phyloP scores from a whole-genome alignment of 2,329 filamentous ascomycete species.

The Talaromyces verruculosus region DNA sequence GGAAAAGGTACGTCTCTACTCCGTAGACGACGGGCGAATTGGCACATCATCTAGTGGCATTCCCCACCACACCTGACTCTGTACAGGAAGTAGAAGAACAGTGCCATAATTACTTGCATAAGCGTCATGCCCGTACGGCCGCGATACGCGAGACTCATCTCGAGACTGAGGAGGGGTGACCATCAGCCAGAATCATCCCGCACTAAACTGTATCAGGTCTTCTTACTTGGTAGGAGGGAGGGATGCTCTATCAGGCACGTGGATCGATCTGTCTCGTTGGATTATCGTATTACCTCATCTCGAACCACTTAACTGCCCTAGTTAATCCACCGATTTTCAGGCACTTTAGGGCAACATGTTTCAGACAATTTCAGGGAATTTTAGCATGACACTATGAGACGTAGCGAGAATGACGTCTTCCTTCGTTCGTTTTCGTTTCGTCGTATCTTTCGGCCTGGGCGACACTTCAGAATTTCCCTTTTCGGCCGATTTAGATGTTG shows the following conservation, averaged over 20 bases:
- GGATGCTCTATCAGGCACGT: slow-evolving; percentile 3
- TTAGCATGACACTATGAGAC: background rate
- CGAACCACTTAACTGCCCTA: background rate
- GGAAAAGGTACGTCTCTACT: background rate
- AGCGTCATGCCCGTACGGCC: background rate
- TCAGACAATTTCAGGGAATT: slow-evolving; percentile 5
- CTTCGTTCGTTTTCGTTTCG: background rate
- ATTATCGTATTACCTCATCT: background rate
- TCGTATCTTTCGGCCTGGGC: background rate
- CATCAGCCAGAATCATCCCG: background rate
- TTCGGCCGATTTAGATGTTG: background rate
- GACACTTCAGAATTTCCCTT: slow-evolving; percentile 12
- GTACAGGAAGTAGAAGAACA: background rate
- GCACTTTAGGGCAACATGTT: background rate
- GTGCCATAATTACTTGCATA: background rate
- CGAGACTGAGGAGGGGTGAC: background rate
- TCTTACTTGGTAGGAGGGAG: no score
- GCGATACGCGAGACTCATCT: slow-evolving; percentile 2
- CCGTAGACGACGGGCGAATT: background rate
- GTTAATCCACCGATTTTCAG: background rate
- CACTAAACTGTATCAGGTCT: background rate
- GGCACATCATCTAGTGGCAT: background rate
- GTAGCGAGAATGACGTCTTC: background rate
- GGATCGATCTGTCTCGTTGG: slow-evolving; percentile 1
- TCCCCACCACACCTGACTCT: background rate